Evolutionary conservation across 2,329 filamentous ascomycete species (phyloP), one percentile per base, ranked within the genome.

Genomic region (Pestalotiopsis fici): DNA sequence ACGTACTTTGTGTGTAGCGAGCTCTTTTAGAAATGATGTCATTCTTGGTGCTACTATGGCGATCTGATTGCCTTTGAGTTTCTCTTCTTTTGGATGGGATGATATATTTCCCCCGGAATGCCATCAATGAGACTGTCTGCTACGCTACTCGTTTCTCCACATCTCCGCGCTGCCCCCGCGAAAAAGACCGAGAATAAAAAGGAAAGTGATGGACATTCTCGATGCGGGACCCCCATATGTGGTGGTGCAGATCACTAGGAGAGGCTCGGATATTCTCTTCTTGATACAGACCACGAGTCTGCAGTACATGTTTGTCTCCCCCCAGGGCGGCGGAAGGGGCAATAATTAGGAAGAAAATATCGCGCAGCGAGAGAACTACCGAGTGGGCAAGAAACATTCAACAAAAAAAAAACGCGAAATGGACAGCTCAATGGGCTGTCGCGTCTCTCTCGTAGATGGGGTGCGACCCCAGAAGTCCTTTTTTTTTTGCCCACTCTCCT

Each of bases 121-220:
- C 31, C 31, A 35, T 35, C 31, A 35, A 35, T 35, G 7, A 35
- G 31, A 35, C 11, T 35, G 31, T 35, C 31, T 35, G 11, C 31
- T 11, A 35, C 11, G 11, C 31, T 35, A 35, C 31, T 35, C 31
- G 31, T 50, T 21, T 50, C 43, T 50, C 43, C 43, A 50, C 55
- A 57, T 23, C 23, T 35, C 28, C 43, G 59, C 59, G 59, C 21
- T 62, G 59, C 59, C 59, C n/a, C 59, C 59, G 59, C 59, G 59
- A 62, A 62, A 62, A 47, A 21, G 31, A 11, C 31, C 43, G 43
- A 50, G 43, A 9, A 11, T 21, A 50, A 50, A 50, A 50, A 11
- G 43, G 43, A 7, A 50, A 50, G n/a, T 50, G 43, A 43, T 37
- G 37, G 39, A 62, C 21, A 47, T 18, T 13, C n/a, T 35, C 6